A percentile compares a stretch with the other conserved stretches of the same genome.
Conservation (phyloP, 1,284 basidiomycete species). For the Cutaneotrichosporon sp. region DNA sequence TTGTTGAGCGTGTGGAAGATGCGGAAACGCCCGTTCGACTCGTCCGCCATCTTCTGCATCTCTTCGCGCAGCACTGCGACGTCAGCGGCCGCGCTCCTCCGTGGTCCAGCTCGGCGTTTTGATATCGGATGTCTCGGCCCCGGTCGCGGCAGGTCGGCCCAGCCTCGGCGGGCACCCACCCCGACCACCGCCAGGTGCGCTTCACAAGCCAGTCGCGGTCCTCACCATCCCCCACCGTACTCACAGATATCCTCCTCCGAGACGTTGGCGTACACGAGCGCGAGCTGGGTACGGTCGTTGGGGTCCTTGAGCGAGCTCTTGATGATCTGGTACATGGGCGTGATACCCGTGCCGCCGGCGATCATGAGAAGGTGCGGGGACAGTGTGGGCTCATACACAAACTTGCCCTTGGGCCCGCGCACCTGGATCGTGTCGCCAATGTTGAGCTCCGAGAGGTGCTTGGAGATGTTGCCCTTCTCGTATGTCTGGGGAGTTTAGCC, state of each 20-base stretch:
- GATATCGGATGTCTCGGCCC: not conserved
- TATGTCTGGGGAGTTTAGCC: conserved; percentile 64
- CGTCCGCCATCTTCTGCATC: conserved; percentile 61
- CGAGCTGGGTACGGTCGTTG: conserved; percentile 71
- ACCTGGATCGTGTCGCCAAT: conserved; percentile 80
- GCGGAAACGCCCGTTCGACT: conserved; percentile 62
- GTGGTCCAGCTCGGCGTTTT: not conserved
- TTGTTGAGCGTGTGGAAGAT: conserved; percentile 81
- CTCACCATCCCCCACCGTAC: conserved; percentile 6
- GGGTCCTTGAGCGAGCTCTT: conserved; percentile 77
- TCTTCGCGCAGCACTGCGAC: conserved; percentile 72
- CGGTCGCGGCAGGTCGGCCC: not conserved
- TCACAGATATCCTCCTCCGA: conserved; percentile 70
- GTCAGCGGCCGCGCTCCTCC: not conserved
- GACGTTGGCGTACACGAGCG: conserved; percentile 96
- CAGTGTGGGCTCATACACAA: conserved; percentile 67
- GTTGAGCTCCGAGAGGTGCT: conserved; percentile 71
- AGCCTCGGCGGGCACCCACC: no score
- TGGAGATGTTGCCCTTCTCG: conserved; percentile 94
- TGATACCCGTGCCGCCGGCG: conserved; percentile 88
- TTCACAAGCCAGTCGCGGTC: no score
- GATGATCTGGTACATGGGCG: conserved; percentile 97
- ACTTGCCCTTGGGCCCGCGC: conserved; percentile 95
- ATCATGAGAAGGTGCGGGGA: conserved; percentile 88
- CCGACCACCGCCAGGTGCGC: no score